Percentiles rank a stretch among this genome's conserved stretches.
phyloP scores from a whole-genome alignment of 257 asterid genomes.

The Echites panduratus region DNA sequence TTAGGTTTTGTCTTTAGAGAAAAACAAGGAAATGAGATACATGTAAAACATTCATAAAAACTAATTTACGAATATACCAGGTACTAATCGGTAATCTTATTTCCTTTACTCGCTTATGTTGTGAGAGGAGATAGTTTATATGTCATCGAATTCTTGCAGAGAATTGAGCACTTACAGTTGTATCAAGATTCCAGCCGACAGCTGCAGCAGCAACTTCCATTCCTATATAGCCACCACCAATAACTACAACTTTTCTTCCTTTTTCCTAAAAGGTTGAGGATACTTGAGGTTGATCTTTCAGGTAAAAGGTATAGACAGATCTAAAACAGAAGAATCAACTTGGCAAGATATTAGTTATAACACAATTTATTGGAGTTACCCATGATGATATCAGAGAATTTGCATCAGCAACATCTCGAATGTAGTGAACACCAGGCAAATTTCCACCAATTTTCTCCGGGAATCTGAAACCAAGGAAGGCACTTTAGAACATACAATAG shows the following conservation, averaged over 20 bases:
- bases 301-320: neutral
- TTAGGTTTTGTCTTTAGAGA: no score
- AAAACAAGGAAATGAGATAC: no score
- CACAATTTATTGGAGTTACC: slow-evolving; percentile 33
- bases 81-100: neutral
- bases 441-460: slow-evolving; percentile 94
- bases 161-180: slow-evolving; percentile 55
- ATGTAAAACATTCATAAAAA: neutral
- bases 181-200: slow-evolving; percentile 89
- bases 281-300: neutral
- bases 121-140: neutral
- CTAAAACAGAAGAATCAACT: neutral
- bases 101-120: neutral
- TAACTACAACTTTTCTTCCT: slow-evolving; percentile 73
- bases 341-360: neutral
- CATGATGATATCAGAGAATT: slow-evolving; percentile 72
- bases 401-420: slow-evolving; percentile 95
- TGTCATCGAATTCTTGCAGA: neutral
- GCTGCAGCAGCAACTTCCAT: slow-evolving; percentile 99
- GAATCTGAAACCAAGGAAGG: slow-evolving; percentile 44
- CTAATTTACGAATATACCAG: neutral
- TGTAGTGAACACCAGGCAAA: slow-evolving; percentile 83
- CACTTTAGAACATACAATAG: neutral
- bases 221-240: slow-evolving; percentile 99
- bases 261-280: slow-evolving; percentile 45